Evolutionary conservation across 2,329 filamentous ascomycete genomes (phyloP).

Genomic region (Ophidiomyces ophidiicola): DNA sequence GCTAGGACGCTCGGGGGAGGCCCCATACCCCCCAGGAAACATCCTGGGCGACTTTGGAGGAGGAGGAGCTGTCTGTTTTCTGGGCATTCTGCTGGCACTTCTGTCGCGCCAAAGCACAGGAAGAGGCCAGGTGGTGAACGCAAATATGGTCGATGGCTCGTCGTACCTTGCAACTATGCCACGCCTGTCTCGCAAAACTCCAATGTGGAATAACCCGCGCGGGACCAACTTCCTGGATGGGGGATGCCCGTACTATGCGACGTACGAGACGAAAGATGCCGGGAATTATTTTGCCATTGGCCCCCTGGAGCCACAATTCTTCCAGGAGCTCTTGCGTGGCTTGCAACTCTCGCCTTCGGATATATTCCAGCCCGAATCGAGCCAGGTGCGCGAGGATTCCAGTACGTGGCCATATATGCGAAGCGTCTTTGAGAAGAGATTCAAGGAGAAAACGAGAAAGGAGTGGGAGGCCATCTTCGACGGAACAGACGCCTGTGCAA

Average conservation of each 20-base stretch:
- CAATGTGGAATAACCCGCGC: conserved; percentile 50
- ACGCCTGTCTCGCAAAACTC: conserved; percentile 52
- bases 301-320: conserved; percentile 81
- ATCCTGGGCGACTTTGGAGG: conserved; percentile 85
- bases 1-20: conserved; percentile 57
- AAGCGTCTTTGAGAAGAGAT: conserved; percentile 48
- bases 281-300: conserved; percentile 75
- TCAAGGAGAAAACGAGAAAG: conserved; percentile 55
- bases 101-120: conserved; percentile 53
- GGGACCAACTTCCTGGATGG: conserved; percentile 73
- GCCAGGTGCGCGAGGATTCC: conserved; percentile 46
- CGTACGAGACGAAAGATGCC: conserved; percentile 68
- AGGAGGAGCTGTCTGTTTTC: conserved; percentile 68
- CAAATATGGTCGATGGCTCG: conserved; percentile 90
- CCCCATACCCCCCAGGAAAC: conserved; percentile 69
- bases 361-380: conserved; percentile 35
- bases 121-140: conserved; percentile 76
- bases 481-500: conserved; percentile 81
- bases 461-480: conserved; percentile 85
- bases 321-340: conserved; percentile 52
- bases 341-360: conserved; percentile 45
- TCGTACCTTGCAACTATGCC: conserved; percentile 69
- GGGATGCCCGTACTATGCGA: conserved; percentile 78
- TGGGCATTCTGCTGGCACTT: conserved; percentile 71
- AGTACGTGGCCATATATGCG: conserved; percentile 57